Percentiles rank a stretch among this genome's conserved stretches.
phyloP scores from a whole-genome alignment of 441 rosid genomes.

The Croton setiger region DNA sequence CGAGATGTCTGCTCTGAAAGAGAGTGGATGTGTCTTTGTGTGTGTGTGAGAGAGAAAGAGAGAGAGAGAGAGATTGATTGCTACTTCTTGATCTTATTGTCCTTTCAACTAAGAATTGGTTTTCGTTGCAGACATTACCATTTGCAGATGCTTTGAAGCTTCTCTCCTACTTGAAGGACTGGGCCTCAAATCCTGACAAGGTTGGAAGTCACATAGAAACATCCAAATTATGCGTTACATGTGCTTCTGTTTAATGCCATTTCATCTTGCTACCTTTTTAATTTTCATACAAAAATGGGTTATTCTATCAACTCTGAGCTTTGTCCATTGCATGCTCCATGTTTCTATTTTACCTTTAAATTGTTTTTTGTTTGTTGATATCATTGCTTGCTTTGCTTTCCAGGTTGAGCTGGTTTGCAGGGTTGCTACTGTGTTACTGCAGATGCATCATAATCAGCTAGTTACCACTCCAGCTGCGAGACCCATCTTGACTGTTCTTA shows the following conservation, averaged over 20 bases:
- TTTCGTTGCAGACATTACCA: constrained; percentile 61
- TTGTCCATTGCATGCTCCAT: background rate
- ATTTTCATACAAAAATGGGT: background rate
- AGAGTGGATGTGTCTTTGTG: background rate
- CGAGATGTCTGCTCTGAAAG: background rate
- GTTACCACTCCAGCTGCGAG: constrained; percentile 79
- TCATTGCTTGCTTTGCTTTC: constrained; percentile 3
- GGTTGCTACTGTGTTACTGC: constrained; percentile 63
- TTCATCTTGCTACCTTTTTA: background rate
- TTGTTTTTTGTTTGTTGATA: background rate
- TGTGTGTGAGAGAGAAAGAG: background rate
- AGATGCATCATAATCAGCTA: constrained; percentile 77
- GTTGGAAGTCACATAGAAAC: constrained; percentile 30
- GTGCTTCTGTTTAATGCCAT: background rate
- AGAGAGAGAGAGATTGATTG: background rate
- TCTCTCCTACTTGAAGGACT: constrained; percentile 62
- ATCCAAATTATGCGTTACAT: background rate
- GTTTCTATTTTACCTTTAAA: background rate
- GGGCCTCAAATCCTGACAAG: constrained; percentile 81
- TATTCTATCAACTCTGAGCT: background rate
- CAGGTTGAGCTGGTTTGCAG: constrained; percentile 93
- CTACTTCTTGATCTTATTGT: background rate
- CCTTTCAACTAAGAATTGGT: constrained; percentile 6
- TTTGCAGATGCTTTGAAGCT: constrained; percentile 91
- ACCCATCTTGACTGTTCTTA: constrained; percentile 61